Conservation (phyloP, 345 rosid genomes). For the Clarkia xantiana region DNA sequence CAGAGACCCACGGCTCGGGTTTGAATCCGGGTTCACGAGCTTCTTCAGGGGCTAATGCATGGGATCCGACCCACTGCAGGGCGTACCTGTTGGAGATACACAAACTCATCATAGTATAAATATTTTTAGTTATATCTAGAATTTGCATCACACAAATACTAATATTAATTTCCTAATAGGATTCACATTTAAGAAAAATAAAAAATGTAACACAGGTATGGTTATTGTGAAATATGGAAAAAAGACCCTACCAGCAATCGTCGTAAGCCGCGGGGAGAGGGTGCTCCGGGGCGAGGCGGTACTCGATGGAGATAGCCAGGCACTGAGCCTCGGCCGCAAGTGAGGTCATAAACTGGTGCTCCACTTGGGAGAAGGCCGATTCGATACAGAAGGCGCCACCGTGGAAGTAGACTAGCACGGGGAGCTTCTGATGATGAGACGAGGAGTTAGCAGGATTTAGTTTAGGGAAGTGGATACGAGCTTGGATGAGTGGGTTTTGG, state of each 20-base stretch:
- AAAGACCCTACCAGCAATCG: conserved; percentile 69
- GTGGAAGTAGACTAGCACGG: conserved; percentile 62
- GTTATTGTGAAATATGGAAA: too few species aligned
- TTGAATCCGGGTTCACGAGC: too few species aligned
- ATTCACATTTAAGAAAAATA: too few species aligned
- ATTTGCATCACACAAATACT: too few species aligned
- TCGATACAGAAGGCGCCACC: conserved; percentile 66
- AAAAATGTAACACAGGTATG: too few species aligned
- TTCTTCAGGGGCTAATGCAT: too few species aligned
- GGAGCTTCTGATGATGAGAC: conserved; percentile 30
- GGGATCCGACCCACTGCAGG: conserved; percentile 28
- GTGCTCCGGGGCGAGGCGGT: conserved; percentile 56
- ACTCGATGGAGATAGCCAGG: conserved; percentile 44
- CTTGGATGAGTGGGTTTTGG: conserved; percentile 31
- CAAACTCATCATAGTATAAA: too few species aligned
- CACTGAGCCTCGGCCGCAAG: conserved; percentile 25
- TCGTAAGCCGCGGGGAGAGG: conserved; percentile 61
- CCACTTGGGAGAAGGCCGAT: conserved; percentile 33
- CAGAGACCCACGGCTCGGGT: conserved; percentile 24
- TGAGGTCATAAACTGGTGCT: conserved; percentile 45
- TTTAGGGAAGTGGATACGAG: conserved; percentile 43
- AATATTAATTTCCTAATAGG: too few species aligned
- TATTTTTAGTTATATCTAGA: too few species aligned
- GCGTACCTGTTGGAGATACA: too few species aligned
- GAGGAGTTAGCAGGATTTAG: not conserved